These are phyloP conservation scores for Colletotrichum destructivum DNA, from an alignment of 2,329 filamentous ascomycete species.

Conservation along the genomic window DNA sequence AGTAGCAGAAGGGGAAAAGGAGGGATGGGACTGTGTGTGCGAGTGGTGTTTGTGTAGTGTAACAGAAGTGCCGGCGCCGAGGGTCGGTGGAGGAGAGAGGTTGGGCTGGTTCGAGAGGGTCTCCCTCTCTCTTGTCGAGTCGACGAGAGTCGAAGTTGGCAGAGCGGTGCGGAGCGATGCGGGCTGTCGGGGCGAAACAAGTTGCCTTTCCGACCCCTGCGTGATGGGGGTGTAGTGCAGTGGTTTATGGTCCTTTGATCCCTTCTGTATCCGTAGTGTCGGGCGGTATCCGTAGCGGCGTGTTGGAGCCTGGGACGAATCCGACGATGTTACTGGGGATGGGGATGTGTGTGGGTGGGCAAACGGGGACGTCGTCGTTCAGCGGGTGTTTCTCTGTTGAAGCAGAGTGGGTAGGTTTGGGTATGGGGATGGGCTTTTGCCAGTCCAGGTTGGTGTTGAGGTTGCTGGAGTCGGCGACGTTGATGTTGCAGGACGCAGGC, in stretches of 20 bases:
- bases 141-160: constrained; percentile 38
- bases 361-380: background rate
- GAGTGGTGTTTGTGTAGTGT: constrained; percentile 21
- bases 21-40: background rate
- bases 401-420: background rate
- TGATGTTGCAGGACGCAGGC: constrained; percentile 34
- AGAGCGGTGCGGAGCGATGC: constrained; percentile 41
- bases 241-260: background rate
- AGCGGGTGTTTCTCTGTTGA: background rate
- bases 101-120: constrained; percentile 41
- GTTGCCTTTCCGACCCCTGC: constrained; percentile 23
- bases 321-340: background rate
- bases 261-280: background rate
- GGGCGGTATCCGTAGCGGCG: background rate
- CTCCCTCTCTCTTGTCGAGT: constrained; percentile 28
- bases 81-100: constrained; percentile 41
- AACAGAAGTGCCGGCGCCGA: constrained; percentile 41
- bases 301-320: background rate
- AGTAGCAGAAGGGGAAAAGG: constrained; percentile 1
- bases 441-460: constrained; percentile 16
- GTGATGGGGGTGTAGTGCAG: background rate
- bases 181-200: constrained; percentile 42
- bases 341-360: too few species aligned
- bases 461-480: constrained; percentile 18
- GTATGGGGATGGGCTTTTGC: background rate